Evolutionary conservation across 2,329 filamentous ascomycete genomes (phyloP), one percentile per base, ranked within the genome.

Genomic region (Trichoderma guizhouense): DNA sequence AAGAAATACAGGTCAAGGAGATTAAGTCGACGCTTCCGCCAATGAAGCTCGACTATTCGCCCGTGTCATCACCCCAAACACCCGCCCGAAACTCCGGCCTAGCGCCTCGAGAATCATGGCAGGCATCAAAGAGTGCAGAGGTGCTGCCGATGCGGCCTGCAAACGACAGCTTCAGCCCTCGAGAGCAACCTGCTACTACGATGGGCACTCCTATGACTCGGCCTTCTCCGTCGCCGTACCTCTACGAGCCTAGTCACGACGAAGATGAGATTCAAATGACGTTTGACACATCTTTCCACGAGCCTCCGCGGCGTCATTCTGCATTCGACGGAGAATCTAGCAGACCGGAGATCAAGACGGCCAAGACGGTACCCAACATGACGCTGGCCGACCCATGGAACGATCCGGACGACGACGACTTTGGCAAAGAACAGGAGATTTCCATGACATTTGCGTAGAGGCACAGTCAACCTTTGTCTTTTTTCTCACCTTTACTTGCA

Each of bases 21-120:
- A 88, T 98, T 72, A 88, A 96, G 81, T 94, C 92, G 64, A 98
- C 95, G 2, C 84, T 98, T 28, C 95, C 95, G 60, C 93, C 95
- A 0, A 97, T 98, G 88, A 96, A 94, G 79, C 87, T 98, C 71
- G 88, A 92, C 73, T 76, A 91, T 36, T 77, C 81, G 7, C 77
- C 81, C 1, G 74, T 80, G 1, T 79, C 82, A n/a, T 73, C 77
- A 14, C 74, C 78, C 18, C 63, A 74, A 5, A 74, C 76, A 18
- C 75, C 78, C 7, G 73, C 75, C 4, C 39, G 55, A n/a, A 74
- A 72, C 7, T 76, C 77, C 8, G 71, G 61, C n/a, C 72, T 75
- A 53, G 71, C 73, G 69, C 73, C 75, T 18, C 74, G 73, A 47
- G 51, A 72, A 4, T 61, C 74, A 7, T 76, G 87, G 24, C 82